Evolutionary conservation across 2,329 filamentous ascomycete species (phyloP), one percentile per base, ranked within the genome.

Genomic region (Colletotrichum siamense): DNA sequence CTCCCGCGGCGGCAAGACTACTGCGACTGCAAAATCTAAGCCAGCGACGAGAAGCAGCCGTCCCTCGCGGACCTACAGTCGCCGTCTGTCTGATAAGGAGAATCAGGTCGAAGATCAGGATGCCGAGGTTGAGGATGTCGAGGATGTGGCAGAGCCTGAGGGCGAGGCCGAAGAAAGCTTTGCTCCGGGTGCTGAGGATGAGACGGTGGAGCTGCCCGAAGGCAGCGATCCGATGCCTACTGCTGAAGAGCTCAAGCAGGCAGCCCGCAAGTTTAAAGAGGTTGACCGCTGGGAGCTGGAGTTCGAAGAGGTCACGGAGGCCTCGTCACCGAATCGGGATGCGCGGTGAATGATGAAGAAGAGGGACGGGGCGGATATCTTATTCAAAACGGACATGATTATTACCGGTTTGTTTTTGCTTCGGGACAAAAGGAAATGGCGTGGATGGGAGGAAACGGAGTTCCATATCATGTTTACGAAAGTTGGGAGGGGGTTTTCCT

Each of bases 221-320:
- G 74, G 67, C 57, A 49, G 76, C 83, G 72, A 77, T 15, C 72
- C 72, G 8, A 16, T 83, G 65, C 82, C 85, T 8, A 81, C 88
- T 64, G 85, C 88, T 28, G 83, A 89, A 57, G 91, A 92, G 86
- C 85, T 94, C 77, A 91, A 90, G 83, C 86, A 88, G 66, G 91
- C 91, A 55, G 87, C 87, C 12, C 88, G 86, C 81, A 94, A 94
- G 83, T 94, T 94, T 80, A 88, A 90, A 82, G 92, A 94, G 83
- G 93, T 94, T 55, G 93, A 94, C 82, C 87, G 89, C 83, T 94
- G 92, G 92, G 88, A 93, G 84, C 84, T 94, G 77, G 91, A 92
- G 67, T 94, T 91, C 83, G 93, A 94, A 85, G 91, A 92, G 79
- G 88, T 92, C 65, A 88, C 88, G 26, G 88, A 90, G 82, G 88